Evolutionary conservation across 345 rosid genomes (phyloP), one percentile per base, ranked within the genome.

Genomic region (Acer negundo): DNA sequence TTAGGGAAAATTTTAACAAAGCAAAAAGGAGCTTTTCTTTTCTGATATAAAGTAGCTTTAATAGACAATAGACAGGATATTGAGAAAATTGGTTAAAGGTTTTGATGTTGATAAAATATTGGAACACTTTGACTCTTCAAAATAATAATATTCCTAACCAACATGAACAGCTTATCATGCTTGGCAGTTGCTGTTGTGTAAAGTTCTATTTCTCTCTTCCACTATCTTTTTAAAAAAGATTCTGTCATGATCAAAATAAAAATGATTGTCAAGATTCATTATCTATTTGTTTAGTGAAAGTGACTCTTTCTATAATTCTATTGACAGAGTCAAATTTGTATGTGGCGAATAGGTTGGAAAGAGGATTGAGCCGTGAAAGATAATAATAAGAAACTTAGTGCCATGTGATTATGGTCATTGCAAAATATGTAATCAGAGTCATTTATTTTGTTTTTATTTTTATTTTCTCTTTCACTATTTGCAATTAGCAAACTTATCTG

Each of bases 91-190:
- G n/a, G 70, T 38, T 67, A 67, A 19, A 38, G 22, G 23, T 38
- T 67, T 67, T 67, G 13, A 40, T 44, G 2, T n/a, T 17, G 23
- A 66, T 38, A 67, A 40, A 67, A 42, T 13, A 51, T 22, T 7
- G n/a, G 77, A n/a, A 65, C 13, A n/a, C 63, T 64, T 31, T 51
- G 71, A 35, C 78, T 49, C 62, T 31, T 64, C 78, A 49, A 51
- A 75, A 31, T 75, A 28, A 49, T 63, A 47, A 64, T 74, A 47
- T 24, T 47, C 61, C 59, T 46, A 51, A 26, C 26, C 13, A 19
- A 16, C 63, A 26, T 74, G 69, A 56, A 63, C 47, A 63, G 61
- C 70, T 65, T 20, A 51, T 49, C 13, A 35, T 64, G 26, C 64
- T 64, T 28, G 49, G 62, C 62, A 26, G 26, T 75, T 6, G 35